A percentile compares a stretch with the other conserved stretches of the same genome.
These are phyloP conservation scores for Kondoa subrosea DNA, from an alignment of 768 basidiomycete species.

Conservation along the genomic window DNA sequence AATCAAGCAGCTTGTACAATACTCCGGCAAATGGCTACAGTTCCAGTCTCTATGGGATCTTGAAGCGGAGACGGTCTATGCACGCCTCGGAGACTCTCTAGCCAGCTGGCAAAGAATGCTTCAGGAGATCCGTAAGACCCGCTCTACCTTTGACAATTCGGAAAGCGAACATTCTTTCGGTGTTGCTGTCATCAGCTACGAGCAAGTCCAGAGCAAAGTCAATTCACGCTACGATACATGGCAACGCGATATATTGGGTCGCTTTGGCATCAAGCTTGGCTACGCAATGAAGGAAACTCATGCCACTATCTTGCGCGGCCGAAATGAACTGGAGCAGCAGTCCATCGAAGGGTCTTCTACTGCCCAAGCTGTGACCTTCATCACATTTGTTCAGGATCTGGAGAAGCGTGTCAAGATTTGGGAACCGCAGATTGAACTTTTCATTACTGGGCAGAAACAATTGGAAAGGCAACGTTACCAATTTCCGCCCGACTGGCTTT, in stretches of 20 bases:
- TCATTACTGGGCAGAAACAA: conserved; percentile 87
- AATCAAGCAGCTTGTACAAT: conserved; percentile 67
- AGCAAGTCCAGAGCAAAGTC: conserved; percentile 90
- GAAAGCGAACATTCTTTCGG: conserved; percentile 85
- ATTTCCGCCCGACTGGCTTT: conserved; percentile 93
- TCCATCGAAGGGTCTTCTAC: conserved; percentile 88
- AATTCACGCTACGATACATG: conserved; percentile 97
- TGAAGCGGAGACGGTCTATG: conserved; percentile 90
- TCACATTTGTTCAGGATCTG: conserved; percentile 97
- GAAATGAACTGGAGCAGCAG: conserved; percentile 89
- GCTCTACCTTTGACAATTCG: conserved; percentile 89
- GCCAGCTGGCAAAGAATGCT: conserved; percentile 83
- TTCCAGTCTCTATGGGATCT: conserved; percentile 99
- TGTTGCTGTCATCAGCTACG: conserved; percentile 87
- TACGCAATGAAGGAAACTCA: conserved; percentile 97
- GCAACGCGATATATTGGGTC: conserved; percentile 83
- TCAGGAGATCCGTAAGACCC: conserved; percentile 89
- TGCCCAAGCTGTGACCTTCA: conserved; percentile 94
- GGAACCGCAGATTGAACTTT: conserved; percentile 89
- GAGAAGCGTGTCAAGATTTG: conserved; percentile 93
- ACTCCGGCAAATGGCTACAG: conserved; percentile 94
- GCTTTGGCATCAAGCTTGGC: conserved; percentile 84
- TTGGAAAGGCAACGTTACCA: conserved; percentile 92
- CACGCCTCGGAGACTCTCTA: conserved; percentile 81
- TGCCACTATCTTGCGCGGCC: conserved; percentile 72